Conservation (phyloP, 805 yeast genomes). For the Wickerhamomyces subpelliculosus region DNA sequence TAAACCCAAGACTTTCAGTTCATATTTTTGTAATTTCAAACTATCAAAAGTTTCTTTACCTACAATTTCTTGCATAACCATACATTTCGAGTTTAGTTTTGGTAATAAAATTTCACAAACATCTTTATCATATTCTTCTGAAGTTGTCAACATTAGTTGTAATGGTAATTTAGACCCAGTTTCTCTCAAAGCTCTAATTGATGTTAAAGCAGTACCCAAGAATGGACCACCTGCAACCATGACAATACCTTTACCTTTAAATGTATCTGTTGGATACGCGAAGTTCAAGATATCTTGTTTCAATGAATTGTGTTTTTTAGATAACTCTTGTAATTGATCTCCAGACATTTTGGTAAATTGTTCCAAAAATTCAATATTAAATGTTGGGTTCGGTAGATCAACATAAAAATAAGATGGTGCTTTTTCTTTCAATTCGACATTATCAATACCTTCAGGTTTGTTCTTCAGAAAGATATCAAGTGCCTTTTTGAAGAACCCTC, state of each 20-base stretch:
- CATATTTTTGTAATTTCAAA: conserved; percentile 19
- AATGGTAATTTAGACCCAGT: conserved; percentile 37
- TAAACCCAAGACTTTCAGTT: conserved; percentile 31
- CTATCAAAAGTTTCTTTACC: conserved; percentile 20
- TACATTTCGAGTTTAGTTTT: conserved; percentile 34
- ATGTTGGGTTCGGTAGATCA: conserved; percentile 21
- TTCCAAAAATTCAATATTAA: conserved; percentile 18
- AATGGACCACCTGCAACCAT: conserved; percentile 39
- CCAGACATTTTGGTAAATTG: conserved; percentile 10
- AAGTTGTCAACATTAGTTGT: conserved; percentile 35
- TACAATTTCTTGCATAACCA: conserved; percentile 29
- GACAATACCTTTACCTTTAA: conserved; percentile 24
- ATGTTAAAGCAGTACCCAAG: conserved; percentile 33
- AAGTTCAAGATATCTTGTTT: conserved; percentile 12
- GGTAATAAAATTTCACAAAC: conserved; percentile 37
- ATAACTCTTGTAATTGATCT: conserved; percentile 14
- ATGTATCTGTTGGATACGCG: conserved; percentile 17
- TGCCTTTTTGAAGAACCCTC: conserved; percentile 12
- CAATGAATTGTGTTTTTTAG: conserved; percentile 12
- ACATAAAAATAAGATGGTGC: conserved; percentile 22
- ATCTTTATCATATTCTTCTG: conserved; percentile 34
- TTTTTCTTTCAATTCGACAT: conserved; percentile 11
- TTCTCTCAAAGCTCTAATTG: conserved; percentile 33
- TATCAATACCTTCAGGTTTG: conserved; percentile 15
- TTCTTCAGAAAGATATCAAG: conserved; percentile 14